Base-by-base conservation (phyloP, 305 asterid genomes). In the Plantago coronopus region DNA sequence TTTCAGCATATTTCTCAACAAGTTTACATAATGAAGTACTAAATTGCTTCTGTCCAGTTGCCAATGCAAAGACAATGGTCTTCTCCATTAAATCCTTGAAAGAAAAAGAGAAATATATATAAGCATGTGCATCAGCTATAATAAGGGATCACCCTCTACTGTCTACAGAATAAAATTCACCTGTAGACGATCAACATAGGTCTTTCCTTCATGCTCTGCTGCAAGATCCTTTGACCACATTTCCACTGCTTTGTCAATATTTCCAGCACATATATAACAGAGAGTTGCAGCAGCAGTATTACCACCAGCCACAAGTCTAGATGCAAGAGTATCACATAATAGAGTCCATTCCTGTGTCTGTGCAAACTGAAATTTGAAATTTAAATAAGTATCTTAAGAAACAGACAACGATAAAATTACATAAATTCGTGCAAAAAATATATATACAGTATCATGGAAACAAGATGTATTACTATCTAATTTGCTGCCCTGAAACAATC, bases 1-100 rank as follows among this genome's bases (percentile, higher is more conserved):
- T 89, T 81, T 94, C 99, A 74, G 95, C 91, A 79, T 94, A 94
- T 73, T 85, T 94, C 83, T 94, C 99, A 60, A 94, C 94, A 64
- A 93, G 91, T 74, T 82, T 83, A 78, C 85, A 93, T 31, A 93
- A 64, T 45, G 90, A 84, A 71, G 87, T 86, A 74, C 99, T 94
- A 68, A 88, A 91, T 67, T 74, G 79, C 78, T 89, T 94, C 77
- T 89, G 99, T 56, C 95, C 96, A 69, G 89, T 78, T 62, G 96
- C 99, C 83, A 89, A 81, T 72, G 91, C 97, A 74, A 94, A 79
- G 77, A 89, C 84, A 25, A 86, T 79, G 15, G 97, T 94, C 87
- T 94, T 94, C 77, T 94, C 99, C 99, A 94, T 94, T 63, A 94
- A 80, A 82, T 94, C 99, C 99, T 94, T 9, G 42, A 54, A 48